Conservation (phyloP, 768 basidiomycete species). For the Termitomyces titanicus region DNA sequence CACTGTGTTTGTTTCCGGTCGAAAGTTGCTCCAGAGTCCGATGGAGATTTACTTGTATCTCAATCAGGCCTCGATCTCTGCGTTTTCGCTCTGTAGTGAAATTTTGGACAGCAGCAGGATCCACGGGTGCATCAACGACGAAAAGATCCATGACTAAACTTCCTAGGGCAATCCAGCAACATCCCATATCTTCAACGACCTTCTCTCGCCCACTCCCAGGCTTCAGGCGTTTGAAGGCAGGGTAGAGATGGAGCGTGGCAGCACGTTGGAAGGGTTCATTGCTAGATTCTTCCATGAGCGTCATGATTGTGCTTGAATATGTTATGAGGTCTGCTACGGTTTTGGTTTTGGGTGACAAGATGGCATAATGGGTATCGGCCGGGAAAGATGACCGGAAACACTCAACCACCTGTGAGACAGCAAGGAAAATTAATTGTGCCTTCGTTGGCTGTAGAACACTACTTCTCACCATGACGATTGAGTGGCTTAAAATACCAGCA, state of each 20-base stretch:
- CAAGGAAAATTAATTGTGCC: not conserved
- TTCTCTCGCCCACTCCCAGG: not conserved
- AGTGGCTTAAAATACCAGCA: conserved; percentile 33
- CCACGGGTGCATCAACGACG: conserved; percentile 81
- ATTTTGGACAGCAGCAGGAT: conserved; percentile 71
- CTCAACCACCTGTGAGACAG: conserved; percentile 31
- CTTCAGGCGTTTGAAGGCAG: conserved; percentile 18
- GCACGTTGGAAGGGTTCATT: conserved; percentile 32
- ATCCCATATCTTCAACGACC: conserved; percentile 21
- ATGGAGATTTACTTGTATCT: conserved; percentile 52
- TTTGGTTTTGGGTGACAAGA: conserved; percentile 14
- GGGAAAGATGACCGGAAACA: conserved; percentile 43
- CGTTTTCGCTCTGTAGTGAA: conserved; percentile 41
- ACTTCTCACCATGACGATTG: conserved; percentile 36
- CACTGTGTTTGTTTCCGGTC: conserved; percentile 55
- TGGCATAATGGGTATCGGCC: conserved; percentile 14
- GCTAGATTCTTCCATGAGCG: conserved; percentile 28
- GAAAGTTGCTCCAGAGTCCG: conserved; percentile 46
- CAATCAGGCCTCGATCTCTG: conserved; percentile 36
- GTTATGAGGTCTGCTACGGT: conserved; percentile 12
- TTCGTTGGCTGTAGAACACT: not conserved
- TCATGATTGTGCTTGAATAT: conserved; percentile 22
- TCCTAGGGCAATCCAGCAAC: conserved; percentile 59
- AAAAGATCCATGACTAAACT: conserved; percentile 64
- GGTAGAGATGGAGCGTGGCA: conserved; percentile 25